Base-by-base conservation (phyloP, 352 stramenopile species). In the Globisporangium takayamanum region DNA sequence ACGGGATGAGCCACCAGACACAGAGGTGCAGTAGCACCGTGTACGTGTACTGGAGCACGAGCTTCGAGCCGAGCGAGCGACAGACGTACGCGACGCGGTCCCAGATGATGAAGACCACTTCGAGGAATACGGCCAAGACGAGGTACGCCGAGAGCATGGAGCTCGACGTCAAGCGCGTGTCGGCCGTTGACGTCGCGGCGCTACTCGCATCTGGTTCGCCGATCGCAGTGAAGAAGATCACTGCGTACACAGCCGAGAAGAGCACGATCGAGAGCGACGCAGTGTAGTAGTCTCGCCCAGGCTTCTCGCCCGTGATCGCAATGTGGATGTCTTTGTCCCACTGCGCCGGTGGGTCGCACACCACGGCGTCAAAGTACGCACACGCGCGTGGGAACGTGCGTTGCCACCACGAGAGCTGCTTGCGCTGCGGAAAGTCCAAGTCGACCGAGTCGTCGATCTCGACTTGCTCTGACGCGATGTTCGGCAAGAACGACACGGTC, bases 281-380 rank as follows among this genome's bases (percentile, higher is more conserved):
- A 3, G 84, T 80, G 66, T 88, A 89, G 53, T 76, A 93, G 62
- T 93, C 81, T 4, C 81, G 69, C 12, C 86, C 86, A 0, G 86
- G 86, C 50, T 95, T 95, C 37, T 82, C 73, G 1, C 82, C 84
- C 2, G 71, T 78, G 48, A 92, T 89, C 4, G 86, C 84, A 14
- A 84, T 75, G 30, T 95, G 77, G 44, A 94, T 94, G 55, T 94
- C 82, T 53, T 88, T 91, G 65, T 95, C 86, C 86, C 86, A 95
- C 53, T 90, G 71, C 48, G 72, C 42, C 11, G 86, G 86, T 36
- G 83, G 80, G 11, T 70, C 60, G 45, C 77, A 87, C 25, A 92
- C 66, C 11, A 95, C 70, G 4, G 71, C 69, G 6, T 82, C 62
- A 50, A 89, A 89, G 60, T 92, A 95, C 10, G 55, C 66, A 36